These are phyloP conservation scores for Entomortierella beljakovae DNA, from an alignment of 192 early-diverging fungal species.

Conservation along the genomic window DNA sequence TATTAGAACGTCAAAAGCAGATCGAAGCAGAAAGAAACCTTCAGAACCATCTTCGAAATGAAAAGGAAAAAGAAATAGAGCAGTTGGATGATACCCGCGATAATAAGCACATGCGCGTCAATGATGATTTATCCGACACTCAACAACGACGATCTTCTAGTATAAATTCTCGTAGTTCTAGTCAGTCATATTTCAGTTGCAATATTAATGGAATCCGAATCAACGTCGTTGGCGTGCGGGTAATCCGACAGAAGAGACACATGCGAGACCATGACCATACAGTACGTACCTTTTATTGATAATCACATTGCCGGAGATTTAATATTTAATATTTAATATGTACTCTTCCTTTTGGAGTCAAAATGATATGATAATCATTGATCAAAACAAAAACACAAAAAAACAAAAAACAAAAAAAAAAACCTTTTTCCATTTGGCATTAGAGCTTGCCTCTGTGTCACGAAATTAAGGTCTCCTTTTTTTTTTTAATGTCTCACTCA, in stretches of 20 bases:
- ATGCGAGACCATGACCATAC: slow-evolving; percentile 58
- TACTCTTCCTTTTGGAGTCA: background rate
- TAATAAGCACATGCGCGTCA: background rate
- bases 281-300: slow-evolving; percentile 20
- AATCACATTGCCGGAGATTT: background rate
- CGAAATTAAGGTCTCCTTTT: too few relatives aligned
- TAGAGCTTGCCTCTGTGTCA: background rate
- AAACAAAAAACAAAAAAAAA: background rate
- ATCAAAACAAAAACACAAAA: background rate
- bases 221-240: slow-evolving; percentile 58
- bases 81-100: background rate
- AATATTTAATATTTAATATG: background rate
- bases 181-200: background rate
- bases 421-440: background rate
- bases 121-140: background rate
- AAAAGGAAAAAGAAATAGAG: background rate
- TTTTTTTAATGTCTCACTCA: background rate
- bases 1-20: background rate
- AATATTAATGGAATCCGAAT: slow-evolving; percentile 54
- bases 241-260: slow-evolving; percentile 45
- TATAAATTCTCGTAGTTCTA: background rate
- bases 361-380: background rate
- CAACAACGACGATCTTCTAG: background rate
- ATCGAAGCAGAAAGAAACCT: background rate
- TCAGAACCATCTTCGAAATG: background rate